Evolutionary conservation across 306 rosid genomes (phyloP).

Genomic region (Corylus americana): DNA sequence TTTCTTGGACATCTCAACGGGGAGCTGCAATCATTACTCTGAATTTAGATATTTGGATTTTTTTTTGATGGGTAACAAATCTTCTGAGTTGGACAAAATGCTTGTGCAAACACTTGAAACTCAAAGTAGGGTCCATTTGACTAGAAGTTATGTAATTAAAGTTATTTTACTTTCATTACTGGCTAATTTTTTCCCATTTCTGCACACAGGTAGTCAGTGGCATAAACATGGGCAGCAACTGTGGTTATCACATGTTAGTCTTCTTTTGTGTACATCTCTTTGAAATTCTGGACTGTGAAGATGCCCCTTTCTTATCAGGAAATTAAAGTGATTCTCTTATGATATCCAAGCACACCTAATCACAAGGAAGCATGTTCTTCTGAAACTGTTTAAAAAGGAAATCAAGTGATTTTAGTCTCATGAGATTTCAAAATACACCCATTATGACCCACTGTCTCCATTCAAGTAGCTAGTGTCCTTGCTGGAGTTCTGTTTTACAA

Average conservation of each 20-base stretch:
- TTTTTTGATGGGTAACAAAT: no score
- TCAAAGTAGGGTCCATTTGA: conserved; percentile 2
- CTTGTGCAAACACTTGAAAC: not conserved
- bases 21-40: not conserved
- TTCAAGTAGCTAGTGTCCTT: conserved; percentile 15
- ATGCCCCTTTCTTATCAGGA: not conserved
- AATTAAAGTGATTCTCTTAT: not conserved
- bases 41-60: no score
- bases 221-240: conserved; percentile 93
- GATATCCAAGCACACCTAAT: not conserved
- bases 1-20: not conserved
- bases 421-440: conserved; percentile 14
- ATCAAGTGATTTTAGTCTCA: conserved; percentile 4
- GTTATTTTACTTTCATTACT: conserved; percentile 12
- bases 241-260: conserved; percentile 83
- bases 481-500: not conserved
- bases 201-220: conserved; percentile 82
- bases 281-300: not conserved
- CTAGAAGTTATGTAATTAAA: not conserved
- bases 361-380: conserved; percentile 2
- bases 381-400: conserved; percentile 20
- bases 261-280: not conserved
- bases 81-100: not conserved
- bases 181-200: conserved; percentile 24
- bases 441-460: not conserved